phyloP scores from a whole-genome alignment of 1,284 basidiomycete genomes.

The Ustilago nuda region DNA sequence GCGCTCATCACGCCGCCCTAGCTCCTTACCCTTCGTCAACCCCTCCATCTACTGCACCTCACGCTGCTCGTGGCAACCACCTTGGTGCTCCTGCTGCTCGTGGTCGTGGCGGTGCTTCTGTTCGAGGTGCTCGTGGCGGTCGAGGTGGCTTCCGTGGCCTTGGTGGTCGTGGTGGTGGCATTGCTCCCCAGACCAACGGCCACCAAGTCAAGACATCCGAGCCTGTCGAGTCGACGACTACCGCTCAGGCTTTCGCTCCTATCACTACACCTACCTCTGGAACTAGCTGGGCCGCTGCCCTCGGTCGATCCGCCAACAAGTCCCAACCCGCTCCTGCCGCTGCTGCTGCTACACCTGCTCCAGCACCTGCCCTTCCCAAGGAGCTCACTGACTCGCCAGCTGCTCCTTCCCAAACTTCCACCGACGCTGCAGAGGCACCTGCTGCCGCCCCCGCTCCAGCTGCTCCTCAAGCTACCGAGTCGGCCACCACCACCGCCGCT shows the following conservation, averaged over 20 bases:
- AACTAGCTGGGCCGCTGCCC: conserved; percentile 60
- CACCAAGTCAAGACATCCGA: conserved; percentile 51
- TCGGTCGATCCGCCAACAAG: conserved; percentile 44
- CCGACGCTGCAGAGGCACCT: conserved; percentile 12
- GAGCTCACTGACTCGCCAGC: conserved; percentile 30
- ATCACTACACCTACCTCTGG: conserved; percentile 50
- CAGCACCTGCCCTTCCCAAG: conserved; percentile 37
- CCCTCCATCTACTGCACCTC: conserved; percentile 25
- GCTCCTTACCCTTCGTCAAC: conserved; percentile 21
- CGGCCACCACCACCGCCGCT: conserved; percentile 43
- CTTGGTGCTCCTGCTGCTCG: conserved; percentile 46
- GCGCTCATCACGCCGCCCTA: conserved; percentile 23
- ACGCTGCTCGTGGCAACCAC: conserved; percentile 45
- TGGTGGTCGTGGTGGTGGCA: conserved; percentile 55
- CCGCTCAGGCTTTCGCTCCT: conserved; percentile 45
- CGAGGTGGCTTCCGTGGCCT: conserved; percentile 58
- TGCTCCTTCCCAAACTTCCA: conserved; percentile 6
- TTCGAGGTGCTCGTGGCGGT: conserved; percentile 59
- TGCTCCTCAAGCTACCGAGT: conserved; percentile 34
- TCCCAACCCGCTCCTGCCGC: conserved; percentile 33
- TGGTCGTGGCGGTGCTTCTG: conserved; percentile 53
- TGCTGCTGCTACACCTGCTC: conserved; percentile 37
- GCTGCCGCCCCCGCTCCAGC: conserved; percentile 25
- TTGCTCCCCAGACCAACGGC: conserved; percentile 57
- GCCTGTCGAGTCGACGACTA: conserved; percentile 33